Evolutionary conservation across 768 basidiomycete genomes (phyloP), one percentile per base, ranked within the genome.

Genomic region (Cantharellus anzutake): DNA sequence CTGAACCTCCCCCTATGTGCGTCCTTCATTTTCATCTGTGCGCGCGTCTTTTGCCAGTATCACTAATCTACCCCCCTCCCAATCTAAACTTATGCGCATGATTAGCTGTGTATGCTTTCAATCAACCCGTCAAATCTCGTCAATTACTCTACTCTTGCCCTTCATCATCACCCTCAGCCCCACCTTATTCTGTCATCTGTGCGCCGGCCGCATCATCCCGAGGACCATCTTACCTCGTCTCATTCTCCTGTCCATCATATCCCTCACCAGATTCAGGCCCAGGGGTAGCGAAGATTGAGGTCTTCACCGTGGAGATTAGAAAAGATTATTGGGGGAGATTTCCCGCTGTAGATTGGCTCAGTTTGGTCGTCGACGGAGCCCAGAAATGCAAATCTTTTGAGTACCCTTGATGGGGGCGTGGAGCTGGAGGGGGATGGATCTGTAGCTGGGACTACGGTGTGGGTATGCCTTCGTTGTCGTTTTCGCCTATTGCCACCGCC

Each of bases 291-390:
- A 11, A 48, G 29, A 48, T 48, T 11, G 52, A 55, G 1, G 38
- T 55, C 7, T 55, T 55, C 52, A 55, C 52, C 35, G 52, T 55
- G 14, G 14, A 55, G 52, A 55, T 55, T 37, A 11, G 52, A 11
- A 55, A 55, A 55, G 52, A 55, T 55, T 55, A 11, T 55, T 55
- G 52, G 52, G 52, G 52, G 7, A 11, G 52, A 55, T 37, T 55
- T 37, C 52, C 52, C 7, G 14, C 52, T 37, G 52, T 55, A 11
- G 52, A 55, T 55, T 55, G 52, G 52, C 38, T 55, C 52, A 14
- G 14, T 11, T 1, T 55, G 14, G 11, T 55, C 35, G 35, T 55
- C 52, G 52, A 55, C 35, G 52, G 11, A 7, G 52, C 52, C 38
- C 52, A 55, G 35, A 11, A 37, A 11, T 7, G 52, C 7, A 55